Conservation (phyloP, 257 asterid genomes). For the Handroanthus guayacan region DNA sequence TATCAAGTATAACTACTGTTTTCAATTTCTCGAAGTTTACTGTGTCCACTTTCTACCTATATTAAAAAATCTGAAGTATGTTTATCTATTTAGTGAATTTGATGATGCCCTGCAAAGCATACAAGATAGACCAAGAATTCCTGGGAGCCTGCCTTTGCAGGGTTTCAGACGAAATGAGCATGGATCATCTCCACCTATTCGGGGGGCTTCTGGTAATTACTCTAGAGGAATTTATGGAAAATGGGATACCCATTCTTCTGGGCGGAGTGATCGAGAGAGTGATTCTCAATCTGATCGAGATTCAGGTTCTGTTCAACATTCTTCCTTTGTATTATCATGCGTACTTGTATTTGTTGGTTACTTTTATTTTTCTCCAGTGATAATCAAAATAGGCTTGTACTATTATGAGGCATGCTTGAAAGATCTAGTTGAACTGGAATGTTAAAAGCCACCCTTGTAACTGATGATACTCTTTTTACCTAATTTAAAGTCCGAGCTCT, state of each 20-base stretch:
- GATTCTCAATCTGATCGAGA: slow-evolving; percentile 73
- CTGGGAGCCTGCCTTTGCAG: slow-evolving; percentile 49
- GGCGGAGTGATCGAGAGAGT: slow-evolving; percentile 65
- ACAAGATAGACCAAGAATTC: slow-evolving; percentile 62
- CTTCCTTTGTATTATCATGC: background rate
- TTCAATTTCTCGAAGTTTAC: background rate
- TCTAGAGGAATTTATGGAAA: slow-evolving; percentile 60
- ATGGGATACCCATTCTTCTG: slow-evolving; percentile 69
- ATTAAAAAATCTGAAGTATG: slow-evolving; percentile 20
- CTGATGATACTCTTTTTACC: too few relatives aligned
- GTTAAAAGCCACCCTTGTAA: background rate
- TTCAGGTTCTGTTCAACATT: slow-evolving; percentile 57
- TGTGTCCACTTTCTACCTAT: background rate
- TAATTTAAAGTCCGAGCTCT: too few relatives aligned
- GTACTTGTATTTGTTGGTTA: background rate
- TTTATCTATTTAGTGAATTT: slow-evolving; percentile 55
- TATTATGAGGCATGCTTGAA: slow-evolving; percentile 3
- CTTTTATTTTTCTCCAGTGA: background rate
- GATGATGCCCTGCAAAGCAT: slow-evolving; percentile 50
- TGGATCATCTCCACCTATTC: slow-evolving; percentile 71
- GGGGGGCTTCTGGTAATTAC: slow-evolving; percentile 57
- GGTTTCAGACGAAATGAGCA: slow-evolving; percentile 61
- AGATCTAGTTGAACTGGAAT: slow-evolving; percentile 3
- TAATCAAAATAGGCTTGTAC: background rate
- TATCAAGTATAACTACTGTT: background rate